phyloP scores from a whole-genome alignment of 2,329 filamentous ascomycete genomes.

The Hypoxylon sp. region DNA sequence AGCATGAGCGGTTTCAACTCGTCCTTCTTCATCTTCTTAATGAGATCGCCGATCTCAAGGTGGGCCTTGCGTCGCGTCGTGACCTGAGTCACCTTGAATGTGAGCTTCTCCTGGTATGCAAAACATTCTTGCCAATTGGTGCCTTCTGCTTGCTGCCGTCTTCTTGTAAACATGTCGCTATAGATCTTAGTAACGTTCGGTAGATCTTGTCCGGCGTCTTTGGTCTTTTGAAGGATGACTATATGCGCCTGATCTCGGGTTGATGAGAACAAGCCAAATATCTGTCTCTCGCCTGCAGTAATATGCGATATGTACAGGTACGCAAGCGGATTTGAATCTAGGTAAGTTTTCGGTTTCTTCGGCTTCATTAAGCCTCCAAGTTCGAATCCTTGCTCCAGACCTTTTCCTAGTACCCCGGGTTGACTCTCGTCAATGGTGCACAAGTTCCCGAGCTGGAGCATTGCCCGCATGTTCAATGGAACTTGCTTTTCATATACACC shows the following conservation, averaged over 20 bases:
- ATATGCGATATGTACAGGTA: conserved; percentile 97
- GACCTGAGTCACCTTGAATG: conserved; percentile 88
- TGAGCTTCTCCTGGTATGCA: conserved; percentile 85
- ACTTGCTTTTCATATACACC: conserved; percentile 97
- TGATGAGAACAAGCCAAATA: conserved; percentile 94
- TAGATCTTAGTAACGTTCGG: conserved; percentile 94
- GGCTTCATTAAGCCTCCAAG: conserved; percentile 79
- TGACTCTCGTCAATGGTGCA: conserved; percentile 95
- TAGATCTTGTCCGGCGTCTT: conserved; percentile 82
- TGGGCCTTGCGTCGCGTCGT: conserved; percentile 91
- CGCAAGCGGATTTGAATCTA: conserved; percentile 78
- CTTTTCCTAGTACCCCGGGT: conserved; percentile 89
- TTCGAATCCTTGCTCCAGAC: conserved; percentile 94
- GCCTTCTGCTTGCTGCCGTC: conserved; percentile 73
- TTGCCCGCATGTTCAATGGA: conserved; percentile 85
- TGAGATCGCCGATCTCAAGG: conserved; percentile 85
- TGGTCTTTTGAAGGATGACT: conserved; percentile 85
- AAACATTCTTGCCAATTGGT: conserved; percentile 85
- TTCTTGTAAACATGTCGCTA: conserved; percentile 76
- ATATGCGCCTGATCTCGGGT: conserved; percentile 83
- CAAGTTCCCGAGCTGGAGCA: conserved; percentile 88
- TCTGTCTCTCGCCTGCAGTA: conserved; percentile 87
- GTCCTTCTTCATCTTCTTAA: conserved; percentile 92
- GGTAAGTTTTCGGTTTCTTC: conserved; percentile 75
- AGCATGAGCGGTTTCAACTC: conserved; percentile 84